These are phyloP conservation scores for Phyllosticta paracitricarpa DNA, from an alignment of 2,329 filamentous ascomycete species.

Conservation along the genomic window DNA sequence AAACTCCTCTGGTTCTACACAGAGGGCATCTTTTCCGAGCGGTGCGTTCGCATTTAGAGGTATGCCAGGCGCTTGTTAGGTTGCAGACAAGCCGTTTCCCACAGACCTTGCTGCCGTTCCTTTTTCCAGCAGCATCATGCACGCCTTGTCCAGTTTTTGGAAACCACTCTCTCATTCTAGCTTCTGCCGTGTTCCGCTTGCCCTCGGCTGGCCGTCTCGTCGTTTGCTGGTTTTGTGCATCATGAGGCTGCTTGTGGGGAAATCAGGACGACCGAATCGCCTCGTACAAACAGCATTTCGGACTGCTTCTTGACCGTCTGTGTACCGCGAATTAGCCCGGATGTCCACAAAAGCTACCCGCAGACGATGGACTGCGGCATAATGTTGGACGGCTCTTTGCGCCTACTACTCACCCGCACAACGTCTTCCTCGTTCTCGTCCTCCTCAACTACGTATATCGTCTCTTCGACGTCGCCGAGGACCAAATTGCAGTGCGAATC, in stretches of 20 bases:
- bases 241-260: constrained; percentile 25
- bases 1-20: not conserved
- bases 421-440: constrained; percentile 64
- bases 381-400: not conserved
- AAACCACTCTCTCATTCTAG: not conserved
- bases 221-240: not conserved
- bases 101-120: not conserved
- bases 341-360: not conserved
- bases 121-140: not conserved
- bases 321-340: constrained; percentile 2
- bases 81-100: not conserved
- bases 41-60: not conserved
- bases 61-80: not conserved
- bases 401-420: constrained; percentile 4
- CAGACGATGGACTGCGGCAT: not conserved
- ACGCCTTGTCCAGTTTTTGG: not conserved
- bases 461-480: constrained; percentile 93
- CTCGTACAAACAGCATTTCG: constrained; percentile 95
- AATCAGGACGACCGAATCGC: constrained; percentile 42
- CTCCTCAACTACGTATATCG: constrained; percentile 86
- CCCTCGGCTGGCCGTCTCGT: not conserved
- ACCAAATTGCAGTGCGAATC: constrained; percentile 98
- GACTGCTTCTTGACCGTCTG: constrained; percentile 93
- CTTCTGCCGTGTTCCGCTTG: not conserved
- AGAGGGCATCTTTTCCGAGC: not conserved